Percentiles rank a stretch among this genome's conserved stretches.
These are phyloP conservation scores for Cladosporium sp. DNA, from an alignment of 2,329 filamentous ascomycete species.

Conservation along the genomic window DNA sequence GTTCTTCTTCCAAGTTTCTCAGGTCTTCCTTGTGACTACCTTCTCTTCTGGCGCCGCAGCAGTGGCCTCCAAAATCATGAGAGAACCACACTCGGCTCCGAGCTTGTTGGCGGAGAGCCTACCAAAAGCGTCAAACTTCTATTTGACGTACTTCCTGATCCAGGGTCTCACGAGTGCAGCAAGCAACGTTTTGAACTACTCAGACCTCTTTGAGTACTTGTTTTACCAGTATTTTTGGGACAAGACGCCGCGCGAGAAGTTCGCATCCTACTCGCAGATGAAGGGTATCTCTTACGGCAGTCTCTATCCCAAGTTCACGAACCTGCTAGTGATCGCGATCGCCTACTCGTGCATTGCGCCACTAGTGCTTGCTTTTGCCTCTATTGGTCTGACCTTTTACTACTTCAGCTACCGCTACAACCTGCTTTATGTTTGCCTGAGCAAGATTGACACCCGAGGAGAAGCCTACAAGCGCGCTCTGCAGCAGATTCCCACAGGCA, in stretches of 20 bases:
- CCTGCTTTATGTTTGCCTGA: conserved; percentile 42
- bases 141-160: conserved; percentile 36
- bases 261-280: conserved; percentile 38
- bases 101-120: conserved; percentile 30
- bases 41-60: conserved; percentile 33
- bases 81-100: conserved; percentile 28
- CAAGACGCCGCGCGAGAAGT: conserved; percentile 43
- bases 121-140: conserved; percentile 37
- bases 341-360: conserved; percentile 45
- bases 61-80: conserved; percentile 27
- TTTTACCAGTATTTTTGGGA: conserved; percentile 29
- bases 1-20: conserved; percentile 37
- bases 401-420: conserved; percentile 46
- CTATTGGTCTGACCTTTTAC: conserved; percentile 38
- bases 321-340: conserved; percentile 39
- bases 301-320: conserved; percentile 43
- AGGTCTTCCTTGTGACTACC: conserved; percentile 38
- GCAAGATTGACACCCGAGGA: conserved; percentile 44
- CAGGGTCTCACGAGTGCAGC: conserved; percentile 30
- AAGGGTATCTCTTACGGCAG: conserved; percentile 40
- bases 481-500: conserved; percentile 41
- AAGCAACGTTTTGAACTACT: conserved; percentile 28
- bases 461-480: conserved; percentile 41
- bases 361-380: conserved; percentile 41
- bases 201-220: conserved; percentile 27